Evolutionary conservation across 768 basidiomycete genomes (phyloP).

Genomic region (Lactarius quietus): DNA sequence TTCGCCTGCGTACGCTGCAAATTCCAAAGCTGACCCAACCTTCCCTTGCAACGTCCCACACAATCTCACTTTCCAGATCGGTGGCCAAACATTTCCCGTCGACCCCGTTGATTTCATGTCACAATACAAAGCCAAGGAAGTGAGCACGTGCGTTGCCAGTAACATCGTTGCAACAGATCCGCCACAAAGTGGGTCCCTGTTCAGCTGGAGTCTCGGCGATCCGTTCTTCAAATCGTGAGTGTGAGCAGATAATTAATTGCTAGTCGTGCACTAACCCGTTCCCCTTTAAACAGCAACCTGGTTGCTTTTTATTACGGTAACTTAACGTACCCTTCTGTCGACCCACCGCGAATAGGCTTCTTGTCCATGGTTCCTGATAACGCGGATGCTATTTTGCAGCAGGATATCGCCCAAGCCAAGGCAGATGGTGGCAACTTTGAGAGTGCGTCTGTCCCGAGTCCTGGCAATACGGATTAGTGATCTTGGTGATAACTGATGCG

Average conservation of each 20-base stretch:
- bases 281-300: slow-evolving; percentile 45
- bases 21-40: slow-evolving; percentile 15
- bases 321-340: slow-evolving; percentile 58
- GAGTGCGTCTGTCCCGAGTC: slow-evolving; percentile 31
- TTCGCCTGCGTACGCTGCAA: slow-evolving; percentile 16
- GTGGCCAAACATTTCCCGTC: slow-evolving; percentile 55
- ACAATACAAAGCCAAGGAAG: slow-evolving; percentile 34
- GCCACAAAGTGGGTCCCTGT: slow-evolving; percentile 34
- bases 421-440: slow-evolving; percentile 30
- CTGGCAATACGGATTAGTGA: background rate
- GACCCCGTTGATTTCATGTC: slow-evolving; percentile 71
- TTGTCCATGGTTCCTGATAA: slow-evolving; percentile 64
- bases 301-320: slow-evolving; percentile 73
- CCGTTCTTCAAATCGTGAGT: slow-evolving; percentile 73
- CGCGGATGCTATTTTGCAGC: slow-evolving; percentile 39
- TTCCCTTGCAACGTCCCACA: slow-evolving; percentile 22
- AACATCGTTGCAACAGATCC: slow-evolving; percentile 23
- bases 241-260: background rate
- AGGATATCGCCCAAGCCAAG: slow-evolving; percentile 32
- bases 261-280: background rate
- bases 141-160: slow-evolving; percentile 18
- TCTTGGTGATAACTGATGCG: background rate
- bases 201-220: slow-evolving; percentile 69
- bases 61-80: slow-evolving; percentile 22
- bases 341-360: slow-evolving; percentile 67